Percentiles rank a stretch among this genome's conserved stretches.
phyloP scores from a whole-genome alignment of 345 rosid genomes.

The Eucalyptus pauciflora region DNA sequence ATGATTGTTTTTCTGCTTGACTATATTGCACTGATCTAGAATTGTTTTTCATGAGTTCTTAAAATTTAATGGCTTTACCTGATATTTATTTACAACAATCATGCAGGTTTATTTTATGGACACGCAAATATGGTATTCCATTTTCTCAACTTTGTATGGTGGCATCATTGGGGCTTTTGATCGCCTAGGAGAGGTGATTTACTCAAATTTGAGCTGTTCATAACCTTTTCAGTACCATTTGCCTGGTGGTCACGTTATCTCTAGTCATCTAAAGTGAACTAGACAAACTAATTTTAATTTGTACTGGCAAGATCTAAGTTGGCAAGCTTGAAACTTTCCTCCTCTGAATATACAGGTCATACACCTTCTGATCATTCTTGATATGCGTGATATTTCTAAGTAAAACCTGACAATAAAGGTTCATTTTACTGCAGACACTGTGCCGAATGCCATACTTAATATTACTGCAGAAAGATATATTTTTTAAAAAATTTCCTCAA shows the following conservation, averaged over 20 bases:
- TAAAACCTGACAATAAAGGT: not conserved
- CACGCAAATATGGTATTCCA: slow-evolving; percentile 92
- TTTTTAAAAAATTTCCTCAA: not conserved
- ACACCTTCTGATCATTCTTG: not conserved
- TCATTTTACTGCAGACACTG: not conserved
- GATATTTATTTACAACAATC: not conserved
- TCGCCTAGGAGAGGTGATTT: slow-evolving; percentile 86
- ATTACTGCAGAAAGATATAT: not conserved
- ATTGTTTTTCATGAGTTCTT: not conserved
- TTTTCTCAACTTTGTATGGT: slow-evolving; percentile 83
- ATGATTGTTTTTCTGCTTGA: not conserved
- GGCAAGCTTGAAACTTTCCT: not conserved
- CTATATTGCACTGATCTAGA: not conserved
- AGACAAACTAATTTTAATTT: not conserved
- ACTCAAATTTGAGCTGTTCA: not conserved
- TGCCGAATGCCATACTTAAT: not conserved
- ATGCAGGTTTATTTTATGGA: slow-evolving; percentile 89
- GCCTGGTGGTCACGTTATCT: not conserved
- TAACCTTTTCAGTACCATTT: not conserved
- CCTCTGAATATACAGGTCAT: not conserved
- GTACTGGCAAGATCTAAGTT: not conserved
- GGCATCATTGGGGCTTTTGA: slow-evolving; percentile 92
- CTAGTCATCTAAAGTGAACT: not conserved
- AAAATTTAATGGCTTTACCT: not conserved
- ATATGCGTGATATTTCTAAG: not conserved